Percentiles rank a stretch among this genome's conserved stretches.
phyloP scores from a whole-genome alignment of 108 stramenopile genomes.

The Nitzschia sp. region DNA sequence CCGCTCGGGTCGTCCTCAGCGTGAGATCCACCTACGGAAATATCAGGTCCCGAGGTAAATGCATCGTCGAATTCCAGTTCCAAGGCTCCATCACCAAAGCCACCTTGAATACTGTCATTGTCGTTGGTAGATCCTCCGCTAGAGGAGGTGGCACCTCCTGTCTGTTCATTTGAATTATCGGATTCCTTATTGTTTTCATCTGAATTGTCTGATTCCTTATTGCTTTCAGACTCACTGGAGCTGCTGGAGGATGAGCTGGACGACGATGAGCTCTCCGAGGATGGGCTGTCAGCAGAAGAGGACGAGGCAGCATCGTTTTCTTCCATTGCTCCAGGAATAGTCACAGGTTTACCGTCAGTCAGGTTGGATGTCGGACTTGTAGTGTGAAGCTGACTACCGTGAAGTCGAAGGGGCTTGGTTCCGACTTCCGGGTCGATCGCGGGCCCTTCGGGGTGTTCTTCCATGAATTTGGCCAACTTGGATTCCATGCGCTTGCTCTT shows the following conservation, averaged over 20 bases:
- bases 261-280: conserved; percentile 72
- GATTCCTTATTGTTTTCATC: conserved; percentile 29
- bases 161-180: not conserved
- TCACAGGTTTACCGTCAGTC: not conserved
- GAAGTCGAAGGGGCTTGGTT: conserved; percentile 19
- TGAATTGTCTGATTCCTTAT: conserved; percentile 47
- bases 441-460: not conserved
- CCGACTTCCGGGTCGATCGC: not conserved
- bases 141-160: not conserved
- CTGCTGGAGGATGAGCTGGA: conserved; percentile 82
- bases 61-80: conserved; percentile 53
- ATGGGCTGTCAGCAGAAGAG: conserved; percentile 46
- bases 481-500: conserved; percentile 39
- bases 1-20: conserved; percentile 39
- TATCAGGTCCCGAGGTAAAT: conserved; percentile 59
- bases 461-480: conserved; percentile 12
- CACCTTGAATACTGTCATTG: conserved; percentile 24
- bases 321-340: conserved; percentile 12
- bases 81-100: not conserved
- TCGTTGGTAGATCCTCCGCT: conserved; percentile 20
- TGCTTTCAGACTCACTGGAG: conserved; percentile 62
- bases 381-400: conserved; percentile 10
- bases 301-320: conserved; percentile 24
- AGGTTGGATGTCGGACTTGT: not conserved
- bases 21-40: conserved; percentile 21